Percentiles rank a stretch among this genome's conserved stretches.
Conservation (phyloP, 345 rosid species). For the Aquilaria yunnanensis region DNA sequence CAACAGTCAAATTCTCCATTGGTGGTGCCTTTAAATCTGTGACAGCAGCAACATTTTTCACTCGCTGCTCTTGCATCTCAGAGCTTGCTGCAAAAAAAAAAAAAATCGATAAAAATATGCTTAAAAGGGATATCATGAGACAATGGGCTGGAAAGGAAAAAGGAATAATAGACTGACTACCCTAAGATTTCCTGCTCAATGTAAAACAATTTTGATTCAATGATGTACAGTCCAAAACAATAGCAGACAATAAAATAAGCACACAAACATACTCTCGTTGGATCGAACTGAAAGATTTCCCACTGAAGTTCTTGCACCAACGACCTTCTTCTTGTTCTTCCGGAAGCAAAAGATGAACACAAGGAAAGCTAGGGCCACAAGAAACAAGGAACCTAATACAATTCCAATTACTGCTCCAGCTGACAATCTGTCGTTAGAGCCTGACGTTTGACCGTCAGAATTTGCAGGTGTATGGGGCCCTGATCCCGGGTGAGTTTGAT, state of each 20-base stretch:
- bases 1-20: slow-evolving; percentile 59
- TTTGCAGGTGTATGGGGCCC: slow-evolving; percentile 26
- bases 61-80: slow-evolving; percentile 62
- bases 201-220: background rate
- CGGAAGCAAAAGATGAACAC: slow-evolving; percentile 40
- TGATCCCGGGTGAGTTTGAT: slow-evolving; percentile 39
- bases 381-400: slow-evolving; percentile 49
- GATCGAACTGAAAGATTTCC: slow-evolving; percentile 42
- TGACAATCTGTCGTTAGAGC: slow-evolving; percentile 45
- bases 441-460: slow-evolving; percentile 33
- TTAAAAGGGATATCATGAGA: background rate
- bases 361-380: slow-evolving; percentile 44
- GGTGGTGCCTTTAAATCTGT: slow-evolving; percentile 70
- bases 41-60: slow-evolving; percentile 57
- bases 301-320: slow-evolving; percentile 36
- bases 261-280: slow-evolving; percentile 28
- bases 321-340: slow-evolving; percentile 37
- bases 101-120: background rate
- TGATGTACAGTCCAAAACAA: no score
- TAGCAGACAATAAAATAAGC: background rate
- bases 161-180: no score
- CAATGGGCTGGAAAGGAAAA: background rate
- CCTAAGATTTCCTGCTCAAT: no score
- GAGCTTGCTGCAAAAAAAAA: slow-evolving; percentile 27
- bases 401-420: slow-evolving; percentile 66